These are phyloP conservation scores for Nemania serpens DNA, from an alignment of 2,329 filamentous ascomycete species.

Conservation along the genomic window DNA sequence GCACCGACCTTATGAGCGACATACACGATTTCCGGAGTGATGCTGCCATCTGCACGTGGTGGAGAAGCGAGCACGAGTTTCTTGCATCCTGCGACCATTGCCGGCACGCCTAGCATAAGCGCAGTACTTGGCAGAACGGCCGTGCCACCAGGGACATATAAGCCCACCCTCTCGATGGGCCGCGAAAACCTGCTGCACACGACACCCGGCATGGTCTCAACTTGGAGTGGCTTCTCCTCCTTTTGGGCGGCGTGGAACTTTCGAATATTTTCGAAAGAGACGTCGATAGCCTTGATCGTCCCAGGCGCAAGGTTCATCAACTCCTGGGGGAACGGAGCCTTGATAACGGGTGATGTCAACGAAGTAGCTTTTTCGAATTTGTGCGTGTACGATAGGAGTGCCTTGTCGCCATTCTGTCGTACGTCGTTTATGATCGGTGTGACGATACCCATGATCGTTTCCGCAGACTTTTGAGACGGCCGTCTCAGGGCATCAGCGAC, in stretches of 20 bases:
- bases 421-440: constrained; percentile 91
- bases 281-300: constrained; percentile 89
- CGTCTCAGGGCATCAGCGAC: constrained; percentile 79
- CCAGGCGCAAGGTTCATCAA: constrained; percentile 86
- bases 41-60: constrained; percentile 82
- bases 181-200: constrained; percentile 90
- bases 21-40: constrained; percentile 97
- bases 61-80: constrained; percentile 94
- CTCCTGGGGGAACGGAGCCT: constrained; percentile 81
- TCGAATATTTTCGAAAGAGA: constrained; percentile 91
- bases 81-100: constrained; percentile 95
- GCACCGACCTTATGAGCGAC: constrained; percentile 96
- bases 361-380: constrained; percentile 97
- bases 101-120: constrained; percentile 96
- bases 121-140: constrained; percentile 97
- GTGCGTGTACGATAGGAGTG: constrained; percentile 90
- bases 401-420: constrained; percentile 80
- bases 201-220: constrained; percentile 98
- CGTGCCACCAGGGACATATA: constrained; percentile 95
- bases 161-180: constrained; percentile 92
- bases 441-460: constrained; percentile 89
- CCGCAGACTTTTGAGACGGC: constrained; percentile 93
- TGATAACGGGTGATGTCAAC: constrained; percentile 84
- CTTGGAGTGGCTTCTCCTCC: constrained; percentile 77
- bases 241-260: constrained; percentile 93